Evolutionary conservation across 352 stramenopile genomes (phyloP), one percentile per base, ranked within the genome.

Genomic region (Thalassiosira exigua): DNA sequence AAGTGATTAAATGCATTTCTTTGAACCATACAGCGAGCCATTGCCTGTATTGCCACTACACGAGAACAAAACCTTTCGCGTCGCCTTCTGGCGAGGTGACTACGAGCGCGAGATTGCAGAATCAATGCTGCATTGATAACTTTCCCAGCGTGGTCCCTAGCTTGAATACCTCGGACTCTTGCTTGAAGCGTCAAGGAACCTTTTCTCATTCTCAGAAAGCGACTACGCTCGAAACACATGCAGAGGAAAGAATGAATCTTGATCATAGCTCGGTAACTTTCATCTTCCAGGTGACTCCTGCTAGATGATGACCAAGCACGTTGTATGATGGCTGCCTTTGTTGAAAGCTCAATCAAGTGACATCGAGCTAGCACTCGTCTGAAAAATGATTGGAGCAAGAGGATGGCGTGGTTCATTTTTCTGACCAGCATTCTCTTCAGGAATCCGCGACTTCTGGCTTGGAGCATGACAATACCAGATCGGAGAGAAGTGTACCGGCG

Each of bases 141-240:
- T 60, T 30, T 27, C 52, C 30, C 19, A 19, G 24, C 7, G 3
- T 3, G 22, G 3, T 4, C 42, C 29, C 56, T 65, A 3, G 56
- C 29, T 48, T 48, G 56, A n/a, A 65, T 9, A 19, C 56, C 56
- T 21, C 56, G 56, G 22, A 48, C 56, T 65, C 56, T 65, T 56
- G 56, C 56, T 30, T 65, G 56, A 24, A 65, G 27, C 17, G 29
- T 4, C 21, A 65, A 56, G 32, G 21, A 30, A 11, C 24, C 11
- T 7, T 48, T 56, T n/a, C 56, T 41, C 22, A 65, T 46, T 65
- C 4, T 41, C 27, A 65, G 30, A 56, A 46, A 65, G 4, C 56
- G 24, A n/a, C 21, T 11, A 30, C 56, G 56, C 56, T 65, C 21
- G 32, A 17, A 48, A 48, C n/a, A n/a, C 11, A n/a, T n/a, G 39